These are phyloP conservation scores for Pleodorina starrii DNA, from an alignment of 139 green algal species.

Conservation along the genomic window DNA sequence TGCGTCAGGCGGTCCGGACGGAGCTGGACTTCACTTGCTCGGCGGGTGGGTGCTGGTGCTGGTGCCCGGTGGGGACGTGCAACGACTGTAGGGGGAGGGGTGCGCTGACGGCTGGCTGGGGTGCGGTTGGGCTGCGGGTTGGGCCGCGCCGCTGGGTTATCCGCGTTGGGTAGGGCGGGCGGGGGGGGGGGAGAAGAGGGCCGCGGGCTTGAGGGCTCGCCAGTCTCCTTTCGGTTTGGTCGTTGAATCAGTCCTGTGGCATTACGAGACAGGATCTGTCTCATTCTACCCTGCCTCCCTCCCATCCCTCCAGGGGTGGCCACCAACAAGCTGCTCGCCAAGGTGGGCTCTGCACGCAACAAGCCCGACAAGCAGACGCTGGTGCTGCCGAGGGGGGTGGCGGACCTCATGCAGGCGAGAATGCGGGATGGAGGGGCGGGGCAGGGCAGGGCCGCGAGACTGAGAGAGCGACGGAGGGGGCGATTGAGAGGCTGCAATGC, in stretches of 20 bases:
- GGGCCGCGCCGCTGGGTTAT: too few relatives aligned
- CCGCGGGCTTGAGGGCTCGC: too few relatives aligned
- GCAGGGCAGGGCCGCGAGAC: too few relatives aligned
- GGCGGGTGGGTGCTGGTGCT: background rate
- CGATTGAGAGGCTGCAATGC: too few relatives aligned
- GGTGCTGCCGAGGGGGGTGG: slow-evolving; percentile 73
- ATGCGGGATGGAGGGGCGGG: background rate
- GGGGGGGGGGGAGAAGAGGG: too few relatives aligned
- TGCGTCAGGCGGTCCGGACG: slow-evolving; percentile 70
- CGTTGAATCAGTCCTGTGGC: too few relatives aligned
- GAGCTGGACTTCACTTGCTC: slow-evolving; percentile 67
- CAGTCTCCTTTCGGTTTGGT: too few relatives aligned
- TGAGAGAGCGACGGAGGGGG: too few relatives aligned
- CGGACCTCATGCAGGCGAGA: slow-evolving; percentile 75
- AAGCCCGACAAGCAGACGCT: slow-evolving; percentile 94
- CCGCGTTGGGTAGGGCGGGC: too few relatives aligned
- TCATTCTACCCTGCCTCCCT: background rate
- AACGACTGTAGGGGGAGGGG: background rate
- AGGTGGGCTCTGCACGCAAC: slow-evolving; percentile 87
- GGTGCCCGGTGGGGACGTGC: too few relatives aligned
- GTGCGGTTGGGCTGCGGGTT: too few relatives aligned
- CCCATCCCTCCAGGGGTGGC: slow-evolving; percentile 19
- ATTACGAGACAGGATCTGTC: too few relatives aligned
- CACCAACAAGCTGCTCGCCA: slow-evolving; percentile 93
- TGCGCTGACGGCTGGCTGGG: background rate